These are phyloP conservation scores for Solanum sparsipilum DNA, from an alignment of 257 asterid species.

Conservation along the genomic window DNA sequence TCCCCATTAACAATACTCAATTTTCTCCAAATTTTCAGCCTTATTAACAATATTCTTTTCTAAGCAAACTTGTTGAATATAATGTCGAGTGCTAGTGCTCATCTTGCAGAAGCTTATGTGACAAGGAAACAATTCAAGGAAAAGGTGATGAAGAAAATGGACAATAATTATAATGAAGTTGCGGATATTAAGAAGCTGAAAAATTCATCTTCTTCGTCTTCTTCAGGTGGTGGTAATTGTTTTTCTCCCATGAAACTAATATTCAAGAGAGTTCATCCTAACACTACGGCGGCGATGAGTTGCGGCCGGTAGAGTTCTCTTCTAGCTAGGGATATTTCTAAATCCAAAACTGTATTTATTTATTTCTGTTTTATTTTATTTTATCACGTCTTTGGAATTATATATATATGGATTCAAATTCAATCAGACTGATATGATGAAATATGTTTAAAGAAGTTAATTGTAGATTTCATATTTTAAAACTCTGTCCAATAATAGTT, in stretches of 20 bases:
- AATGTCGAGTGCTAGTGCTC: neutral
- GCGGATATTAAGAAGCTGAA: neutral
- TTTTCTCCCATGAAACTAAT: neutral
- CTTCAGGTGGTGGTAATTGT: neutral
- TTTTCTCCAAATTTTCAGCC: neutral
- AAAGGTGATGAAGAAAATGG: neutral
- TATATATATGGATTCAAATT: neutral
- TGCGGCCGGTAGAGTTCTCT: no score
- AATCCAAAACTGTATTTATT: neutral
- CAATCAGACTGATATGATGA: neutral
- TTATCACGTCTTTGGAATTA: neutral
- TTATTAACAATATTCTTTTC: neutral
- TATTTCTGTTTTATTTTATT: no score
- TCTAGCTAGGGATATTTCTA: neutral
- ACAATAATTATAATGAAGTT: neutral
- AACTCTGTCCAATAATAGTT: no score
- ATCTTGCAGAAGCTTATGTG: neutral
- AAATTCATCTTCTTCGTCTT: neutral
- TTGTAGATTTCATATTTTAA: neutral
- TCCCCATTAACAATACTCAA: no score
- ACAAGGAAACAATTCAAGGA: neutral
- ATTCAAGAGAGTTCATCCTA: neutral
- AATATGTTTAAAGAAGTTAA: neutral
- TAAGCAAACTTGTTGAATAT: neutral
- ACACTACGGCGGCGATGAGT: neutral